Base-by-base conservation (phyloP, 306 rosid genomes). In the Cucumis cinereus region DNA sequence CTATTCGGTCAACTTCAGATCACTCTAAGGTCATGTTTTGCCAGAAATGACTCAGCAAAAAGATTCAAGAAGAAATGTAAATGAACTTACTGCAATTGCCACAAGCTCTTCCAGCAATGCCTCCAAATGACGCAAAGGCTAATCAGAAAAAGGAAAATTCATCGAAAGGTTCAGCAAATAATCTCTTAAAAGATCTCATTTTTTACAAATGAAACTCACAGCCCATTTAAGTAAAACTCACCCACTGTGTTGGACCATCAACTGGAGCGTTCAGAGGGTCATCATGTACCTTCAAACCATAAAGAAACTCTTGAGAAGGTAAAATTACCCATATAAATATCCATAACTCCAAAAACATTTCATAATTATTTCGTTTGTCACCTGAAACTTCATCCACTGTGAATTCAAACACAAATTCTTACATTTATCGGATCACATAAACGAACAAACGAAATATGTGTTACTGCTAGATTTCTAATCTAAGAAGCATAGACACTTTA, bases 191-290 rank as follows among this genome's bases (percentile, higher is more conserved):
- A 70, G 38, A 66, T 12, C n/a, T 55, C 61, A 64, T 62, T 62
- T 62, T 45, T 56, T 77, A 75, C 54, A 52, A 78, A 24, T 57
- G 36, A 24, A 76, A 43, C 5, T 76, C 56, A 61, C 55, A 45
- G 41, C 14, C 19, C 13, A 17, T 17, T 63, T 19, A 63, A 63
- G 71, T 47, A 74, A 9, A 64, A 85, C 95, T 88, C 81, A 91
- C 98, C 98, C 98, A 92, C 73, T 94, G 98, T 15, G 97, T 94
- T 20, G 97, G 98, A 82, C 96, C 98, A 85, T 94, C 98, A 68
- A 92, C 94, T 33, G 98, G 98, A 13, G 98, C 96, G 54, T 83
- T 87, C 83, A 92, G 71, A 50, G 98, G 98, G 90, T 94, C 92
- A 77, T 94, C 97, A 30, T 94, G 98, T 73, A 94, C 98, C 98